A percentile compares a stretch with the other conserved stretches of the same genome.
These are phyloP conservation scores for Cokeromyces recurvatus DNA, from an alignment of 371 early-diverging fungal species.

Conservation along the genomic window DNA sequence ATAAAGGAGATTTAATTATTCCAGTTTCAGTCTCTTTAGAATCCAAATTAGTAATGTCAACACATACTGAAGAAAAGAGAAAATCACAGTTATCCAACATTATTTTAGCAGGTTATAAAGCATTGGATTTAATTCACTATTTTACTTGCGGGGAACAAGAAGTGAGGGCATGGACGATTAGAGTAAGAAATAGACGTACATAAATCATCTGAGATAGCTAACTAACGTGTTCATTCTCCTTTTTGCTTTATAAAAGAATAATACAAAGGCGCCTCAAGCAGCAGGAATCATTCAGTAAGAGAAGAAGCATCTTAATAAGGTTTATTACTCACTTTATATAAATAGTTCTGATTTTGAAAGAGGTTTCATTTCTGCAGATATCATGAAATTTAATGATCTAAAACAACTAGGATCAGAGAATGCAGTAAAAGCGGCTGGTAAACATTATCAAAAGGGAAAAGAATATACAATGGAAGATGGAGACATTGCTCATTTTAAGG, in stretches of 20 bases:
- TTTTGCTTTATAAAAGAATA: constrained; percentile 61
- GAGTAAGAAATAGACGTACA: constrained; percentile 24
- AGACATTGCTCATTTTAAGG: constrained; percentile 79
- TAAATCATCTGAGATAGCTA: no score
- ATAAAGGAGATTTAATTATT: constrained; percentile 79
- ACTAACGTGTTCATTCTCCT: background rate
- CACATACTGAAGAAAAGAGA: constrained; percentile 28
- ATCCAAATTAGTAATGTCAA: constrained; percentile 36
- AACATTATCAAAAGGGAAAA: constrained; percentile 87
- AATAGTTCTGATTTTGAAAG: constrained; percentile 79
- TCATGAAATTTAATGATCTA: constrained; percentile 68
- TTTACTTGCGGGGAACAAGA: constrained; percentile 90
- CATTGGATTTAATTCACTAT: constrained; percentile 84
- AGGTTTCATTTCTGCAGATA: constrained; percentile 92
- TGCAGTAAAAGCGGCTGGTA: constrained; percentile 35
- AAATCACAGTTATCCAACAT: constrained; percentile 69
- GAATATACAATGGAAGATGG: constrained; percentile 95
- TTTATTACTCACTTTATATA: background rate
- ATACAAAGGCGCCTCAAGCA: constrained; percentile 87
- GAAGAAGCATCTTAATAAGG: no score
- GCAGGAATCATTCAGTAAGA: constrained; percentile 77
- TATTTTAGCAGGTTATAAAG: constrained; percentile 81
- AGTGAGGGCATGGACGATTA: constrained; percentile 79
- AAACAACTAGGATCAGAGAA: constrained; percentile 54
- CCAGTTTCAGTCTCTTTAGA: constrained; percentile 87